Evolutionary conservation across 305 asterid genomes (phyloP).

Genomic region (Solanum aculeatissimum): DNA sequence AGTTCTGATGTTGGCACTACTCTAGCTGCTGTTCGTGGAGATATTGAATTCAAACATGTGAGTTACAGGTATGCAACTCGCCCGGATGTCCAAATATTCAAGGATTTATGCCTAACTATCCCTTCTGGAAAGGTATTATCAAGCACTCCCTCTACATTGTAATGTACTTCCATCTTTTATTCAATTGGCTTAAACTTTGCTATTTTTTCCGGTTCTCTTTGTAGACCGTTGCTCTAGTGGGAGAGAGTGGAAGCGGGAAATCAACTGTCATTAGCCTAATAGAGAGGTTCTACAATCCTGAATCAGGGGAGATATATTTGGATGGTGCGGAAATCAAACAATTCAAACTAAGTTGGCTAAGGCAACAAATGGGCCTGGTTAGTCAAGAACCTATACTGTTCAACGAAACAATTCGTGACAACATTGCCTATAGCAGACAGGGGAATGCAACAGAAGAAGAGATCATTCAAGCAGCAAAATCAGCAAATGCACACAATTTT

Average conservation of each 20-base stretch:
- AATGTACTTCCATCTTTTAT: neutral
- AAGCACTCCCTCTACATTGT: neutral
- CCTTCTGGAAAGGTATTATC: conserved; percentile 67
- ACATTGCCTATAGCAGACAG: conserved; percentile 2
- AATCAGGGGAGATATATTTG: conserved; percentile 34
- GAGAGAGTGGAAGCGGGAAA: conserved; percentile 82
- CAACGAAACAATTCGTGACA: conserved; percentile 23
- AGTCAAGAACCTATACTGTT: conserved; percentile 73
- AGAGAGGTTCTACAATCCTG: conserved; percentile 63
- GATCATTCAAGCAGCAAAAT: conserved; percentile 5
- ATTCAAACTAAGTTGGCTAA: conserved; percentile 51
- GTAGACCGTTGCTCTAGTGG: conserved; percentile 63
- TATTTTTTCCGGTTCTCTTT: neutral
- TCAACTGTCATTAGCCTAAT: conserved; percentile 61
- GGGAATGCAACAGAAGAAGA: conserved; percentile 5
- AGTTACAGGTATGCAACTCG: conserved; percentile 76
- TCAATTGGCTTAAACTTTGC: neutral
- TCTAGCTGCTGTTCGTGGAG: conserved; percentile 63
- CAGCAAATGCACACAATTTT: conserved; percentile 8
- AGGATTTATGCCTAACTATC: conserved; percentile 58
- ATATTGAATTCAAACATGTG: conserved; percentile 57
- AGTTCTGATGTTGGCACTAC: conserved; percentile 61
- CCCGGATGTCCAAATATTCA: conserved; percentile 62
- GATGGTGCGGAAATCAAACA: conserved; percentile 39
- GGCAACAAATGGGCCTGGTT: conserved; percentile 75